These are phyloP conservation scores for Serendipita vermifera DNA, from an alignment of 768 basidiomycete species.

Conservation along the genomic window DNA sequence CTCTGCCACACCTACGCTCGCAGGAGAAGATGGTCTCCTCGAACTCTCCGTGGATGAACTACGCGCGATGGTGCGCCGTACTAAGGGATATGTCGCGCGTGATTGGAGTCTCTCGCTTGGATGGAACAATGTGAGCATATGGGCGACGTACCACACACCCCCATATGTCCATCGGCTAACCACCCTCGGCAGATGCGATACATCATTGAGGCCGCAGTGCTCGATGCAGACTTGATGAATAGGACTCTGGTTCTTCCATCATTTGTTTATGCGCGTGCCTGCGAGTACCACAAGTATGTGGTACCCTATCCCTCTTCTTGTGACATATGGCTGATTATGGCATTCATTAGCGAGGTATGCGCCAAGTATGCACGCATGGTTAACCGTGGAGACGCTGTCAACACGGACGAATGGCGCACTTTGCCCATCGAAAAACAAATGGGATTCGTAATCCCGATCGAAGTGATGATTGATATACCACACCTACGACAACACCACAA, in stretches of 20 bases:
- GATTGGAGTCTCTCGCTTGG: conserved; percentile 34
- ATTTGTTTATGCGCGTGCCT: conserved; percentile 14
- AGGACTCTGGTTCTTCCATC: conserved; percentile 14
- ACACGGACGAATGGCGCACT: conserved; percentile 31
- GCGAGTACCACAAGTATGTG: conserved; percentile 11
- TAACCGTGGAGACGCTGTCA: conserved; percentile 33
- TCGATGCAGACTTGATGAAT: conserved; percentile 13
- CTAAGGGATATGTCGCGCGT: conserved; percentile 32
- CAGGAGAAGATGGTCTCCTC: conserved; percentile 12
- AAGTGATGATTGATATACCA: conserved; percentile 31
- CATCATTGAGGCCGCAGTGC: conserved; percentile 13
- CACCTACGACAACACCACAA: conserved; percentile 27
- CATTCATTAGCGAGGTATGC: conserved; percentile 23
- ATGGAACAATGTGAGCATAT: conserved; percentile 39
- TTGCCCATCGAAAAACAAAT: conserved; percentile 24
- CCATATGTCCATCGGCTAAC: no score
- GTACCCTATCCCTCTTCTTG: neutral
- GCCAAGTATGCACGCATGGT: conserved; percentile 33
- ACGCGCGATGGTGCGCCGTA: conserved; percentile 24
- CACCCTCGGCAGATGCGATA: conserved; percentile 14
- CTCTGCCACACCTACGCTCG: no score
- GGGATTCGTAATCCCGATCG: conserved; percentile 20
- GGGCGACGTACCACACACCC: no score
- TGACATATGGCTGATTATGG: no score
- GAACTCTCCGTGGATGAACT: conserved; percentile 25